Evolutionary conservation across 192 early-diverging fungal genomes (phyloP).

Genomic region (Entophlyctis helioformis): DNA sequence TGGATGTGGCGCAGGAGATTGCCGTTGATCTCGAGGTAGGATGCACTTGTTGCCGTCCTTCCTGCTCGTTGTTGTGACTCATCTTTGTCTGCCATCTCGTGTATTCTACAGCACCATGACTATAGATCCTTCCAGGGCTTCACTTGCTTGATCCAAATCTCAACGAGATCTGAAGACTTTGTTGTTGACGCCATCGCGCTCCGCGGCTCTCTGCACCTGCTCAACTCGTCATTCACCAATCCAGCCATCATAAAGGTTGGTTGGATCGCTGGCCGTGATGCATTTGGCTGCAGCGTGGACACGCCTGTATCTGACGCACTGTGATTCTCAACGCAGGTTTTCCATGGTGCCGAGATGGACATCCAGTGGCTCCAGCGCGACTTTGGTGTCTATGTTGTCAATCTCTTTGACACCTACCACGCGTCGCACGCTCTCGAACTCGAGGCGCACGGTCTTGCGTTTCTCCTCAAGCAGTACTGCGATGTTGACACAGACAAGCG

Average conservation of each 20-base stretch:
- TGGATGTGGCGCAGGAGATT: constrained; percentile 57
- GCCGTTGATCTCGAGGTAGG: constrained; percentile 79
- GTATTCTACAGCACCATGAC: constrained; percentile 64
- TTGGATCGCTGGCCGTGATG: neutral
- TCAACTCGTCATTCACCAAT: constrained; percentile 85
- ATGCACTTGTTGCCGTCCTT: too few species aligned
- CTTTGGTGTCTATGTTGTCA: constrained; percentile 93
- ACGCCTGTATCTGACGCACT: too few species aligned
- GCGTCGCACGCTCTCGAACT: constrained; percentile 80
- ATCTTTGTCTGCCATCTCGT: constrained; percentile 1
- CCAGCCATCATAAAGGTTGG: constrained; percentile 70
- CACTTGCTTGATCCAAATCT: constrained; percentile 86
- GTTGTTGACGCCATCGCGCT: constrained; percentile 81
- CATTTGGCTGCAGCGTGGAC: neutral
- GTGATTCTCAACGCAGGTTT: constrained; percentile 22
- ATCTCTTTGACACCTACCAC: constrained; percentile 94
- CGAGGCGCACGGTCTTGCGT: constrained; percentile 66
- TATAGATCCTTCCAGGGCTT: constrained; percentile 95
- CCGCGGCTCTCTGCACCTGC: constrained; percentile 48
- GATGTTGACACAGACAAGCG: constrained; percentile 75
- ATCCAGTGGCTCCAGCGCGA: constrained; percentile 94
- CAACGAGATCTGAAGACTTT: constrained; percentile 77
- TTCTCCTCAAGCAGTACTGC: constrained; percentile 70
- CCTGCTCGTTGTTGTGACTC: too few species aligned
- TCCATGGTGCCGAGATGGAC: constrained; percentile 96